phyloP scores from a whole-genome alignment of 176 grass and related monocot genomes.

The Ensete glaucum region DNA sequence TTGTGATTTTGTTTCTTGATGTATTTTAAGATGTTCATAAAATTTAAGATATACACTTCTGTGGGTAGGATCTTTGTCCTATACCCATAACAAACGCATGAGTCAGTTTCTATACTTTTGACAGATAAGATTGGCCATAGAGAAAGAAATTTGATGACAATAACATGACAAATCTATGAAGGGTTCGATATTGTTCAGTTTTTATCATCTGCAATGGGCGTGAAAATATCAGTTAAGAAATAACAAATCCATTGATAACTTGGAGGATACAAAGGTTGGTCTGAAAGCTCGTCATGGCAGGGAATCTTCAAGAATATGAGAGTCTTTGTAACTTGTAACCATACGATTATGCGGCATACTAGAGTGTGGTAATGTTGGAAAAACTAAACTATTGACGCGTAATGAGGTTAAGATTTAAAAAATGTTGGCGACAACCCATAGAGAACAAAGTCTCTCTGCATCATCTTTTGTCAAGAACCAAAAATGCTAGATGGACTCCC shows the following conservation, averaged over 20 bases:
- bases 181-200: too few species aligned
- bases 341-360: not conserved
- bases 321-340: not conserved
- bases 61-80: too few species aligned
- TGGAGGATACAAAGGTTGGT: not conserved
- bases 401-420: not conserved
- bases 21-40: not conserved
- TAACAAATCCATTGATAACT: not conserved
- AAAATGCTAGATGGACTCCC: not conserved
- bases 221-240: too few species aligned
- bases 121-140: not conserved
- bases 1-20: slow-evolving; percentile 1
- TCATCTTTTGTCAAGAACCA: not conserved
- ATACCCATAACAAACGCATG: not conserved
- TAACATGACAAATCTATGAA: too few species aligned
- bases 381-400: not conserved
- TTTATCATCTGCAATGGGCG: too few species aligned
- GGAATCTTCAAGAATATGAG: not conserved
- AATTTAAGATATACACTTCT: too few species aligned
- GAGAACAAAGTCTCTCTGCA: not conserved
- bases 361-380: not conserved
- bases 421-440: not conserved
- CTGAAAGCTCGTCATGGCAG: not conserved
- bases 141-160: too few species aligned
- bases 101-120: not conserved